phyloP scores from a whole-genome alignment of 306 rosid genomes.

The Begonia masoniana region DNA sequence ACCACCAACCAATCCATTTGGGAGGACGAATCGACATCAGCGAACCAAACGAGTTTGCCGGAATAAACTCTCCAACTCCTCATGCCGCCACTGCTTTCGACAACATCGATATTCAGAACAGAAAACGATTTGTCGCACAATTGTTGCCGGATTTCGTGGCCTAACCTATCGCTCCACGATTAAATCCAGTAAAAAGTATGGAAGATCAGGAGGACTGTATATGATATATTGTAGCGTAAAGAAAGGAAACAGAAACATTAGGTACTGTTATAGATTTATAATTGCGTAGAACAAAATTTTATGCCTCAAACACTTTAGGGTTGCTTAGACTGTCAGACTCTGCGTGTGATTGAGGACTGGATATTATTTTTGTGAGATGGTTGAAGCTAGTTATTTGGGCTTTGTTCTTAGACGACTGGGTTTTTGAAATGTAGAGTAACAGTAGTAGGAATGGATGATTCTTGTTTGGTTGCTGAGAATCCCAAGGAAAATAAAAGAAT shows the following conservation, averaged over 20 bases:
- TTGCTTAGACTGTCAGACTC: background rate
- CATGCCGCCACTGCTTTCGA: constrained; percentile 74
- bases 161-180: constrained; percentile 3
- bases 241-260: constrained; percentile 18
- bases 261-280: background rate
- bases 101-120: constrained; percentile 74
- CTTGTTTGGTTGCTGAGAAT: no score
- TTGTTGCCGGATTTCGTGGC: constrained; percentile 87
- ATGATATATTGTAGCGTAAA: constrained; percentile 46
- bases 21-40: constrained; percentile 66
- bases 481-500: no score
- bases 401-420: background rate
- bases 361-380: background rate
- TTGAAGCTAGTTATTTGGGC: no score
- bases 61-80: constrained; percentile 36
- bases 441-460: no score
- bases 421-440: background rate
- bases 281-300: background rate
- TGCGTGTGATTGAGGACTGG: background rate
- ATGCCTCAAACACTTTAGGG: background rate
- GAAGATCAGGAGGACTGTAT: background rate
- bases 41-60: constrained; percentile 52
- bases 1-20: constrained; percentile 48
- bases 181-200: background rate
- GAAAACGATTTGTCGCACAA: constrained; percentile 84